Percentiles rank a stretch among this genome's conserved stretches.
Conservation (phyloP, 2,329 filamentous ascomycete species). For the Epichloe festucae region DNA sequence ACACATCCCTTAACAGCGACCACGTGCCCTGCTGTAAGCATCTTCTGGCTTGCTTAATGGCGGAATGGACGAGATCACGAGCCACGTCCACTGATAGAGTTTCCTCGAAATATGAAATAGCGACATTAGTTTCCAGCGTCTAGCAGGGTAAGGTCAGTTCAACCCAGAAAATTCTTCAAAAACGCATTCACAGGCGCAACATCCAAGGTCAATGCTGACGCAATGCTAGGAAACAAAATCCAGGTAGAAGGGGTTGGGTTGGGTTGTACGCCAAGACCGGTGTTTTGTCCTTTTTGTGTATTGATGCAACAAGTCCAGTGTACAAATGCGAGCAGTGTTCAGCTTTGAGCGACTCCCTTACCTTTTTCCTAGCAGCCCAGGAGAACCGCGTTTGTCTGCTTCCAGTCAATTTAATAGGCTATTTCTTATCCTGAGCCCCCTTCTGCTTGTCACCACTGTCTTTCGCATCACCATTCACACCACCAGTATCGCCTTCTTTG, state of each 20-base stretch:
- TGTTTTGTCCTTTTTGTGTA: neutral
- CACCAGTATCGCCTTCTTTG: conserved; percentile 34
- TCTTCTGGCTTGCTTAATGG: conserved; percentile 69
- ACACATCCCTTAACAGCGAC: conserved; percentile 9
- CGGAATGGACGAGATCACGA: conserved; percentile 50
- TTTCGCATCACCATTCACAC: conserved; percentile 34
- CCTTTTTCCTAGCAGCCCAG: neutral
- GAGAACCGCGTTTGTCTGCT: neutral
- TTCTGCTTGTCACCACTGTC: conserved; percentile 41
- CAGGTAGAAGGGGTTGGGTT: neutral
- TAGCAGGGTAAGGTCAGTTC: neutral
- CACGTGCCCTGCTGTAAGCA: conserved; percentile 68
- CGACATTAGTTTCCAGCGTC: conserved; percentile 46
- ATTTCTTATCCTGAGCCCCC: conserved; percentile 39
- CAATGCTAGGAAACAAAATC: neutral
- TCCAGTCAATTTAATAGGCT: conserved; percentile 4
- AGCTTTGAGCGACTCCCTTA: neutral
- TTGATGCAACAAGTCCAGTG: neutral
- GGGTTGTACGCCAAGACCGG: neutral
- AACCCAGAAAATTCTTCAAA: neutral
- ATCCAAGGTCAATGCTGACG: neutral
- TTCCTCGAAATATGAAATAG: conserved; percentile 54
- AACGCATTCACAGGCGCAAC: neutral
- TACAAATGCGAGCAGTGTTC: neutral
- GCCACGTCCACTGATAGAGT: conserved; percentile 40